A percentile compares a stretch with the other conserved stretches of the same genome.
Conservation (phyloP, 2,329 filamentous ascomycete genomes). For the Aphanocladium album region DNA sequence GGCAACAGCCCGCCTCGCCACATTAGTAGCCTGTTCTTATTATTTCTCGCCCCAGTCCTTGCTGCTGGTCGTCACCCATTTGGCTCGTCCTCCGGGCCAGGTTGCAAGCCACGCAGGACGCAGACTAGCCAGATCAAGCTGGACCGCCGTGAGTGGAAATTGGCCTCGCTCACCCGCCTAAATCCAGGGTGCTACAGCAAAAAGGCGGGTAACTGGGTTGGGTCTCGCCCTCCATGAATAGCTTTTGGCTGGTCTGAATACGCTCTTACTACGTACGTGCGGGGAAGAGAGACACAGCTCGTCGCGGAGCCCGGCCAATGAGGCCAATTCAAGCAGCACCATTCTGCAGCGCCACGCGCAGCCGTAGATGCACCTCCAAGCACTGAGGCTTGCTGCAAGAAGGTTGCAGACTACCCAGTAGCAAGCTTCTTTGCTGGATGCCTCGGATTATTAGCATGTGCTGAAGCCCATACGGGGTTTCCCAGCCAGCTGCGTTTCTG, state of each 20-base stretch:
- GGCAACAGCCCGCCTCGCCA: neutral
- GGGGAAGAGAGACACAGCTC: neutral
- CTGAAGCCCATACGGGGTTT: neutral
- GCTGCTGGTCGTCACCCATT: neutral
- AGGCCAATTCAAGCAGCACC: neutral
- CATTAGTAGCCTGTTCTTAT: neutral
- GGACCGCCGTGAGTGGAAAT: neutral
- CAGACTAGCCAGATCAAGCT: conserved; percentile 10
- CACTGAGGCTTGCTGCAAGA: neutral
- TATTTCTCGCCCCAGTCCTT: neutral
- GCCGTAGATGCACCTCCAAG: neutral
- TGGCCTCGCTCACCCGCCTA: neutral
- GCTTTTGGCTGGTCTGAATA: neutral
- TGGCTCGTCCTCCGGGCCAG: neutral
- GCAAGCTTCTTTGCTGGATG: neutral
- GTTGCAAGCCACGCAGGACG: neutral
- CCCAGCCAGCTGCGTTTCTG: neutral
- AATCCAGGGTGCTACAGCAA: neutral
- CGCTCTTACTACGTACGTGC: neutral
- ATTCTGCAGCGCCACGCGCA: neutral
- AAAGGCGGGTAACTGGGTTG: neutral
- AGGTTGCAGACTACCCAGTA: neutral
- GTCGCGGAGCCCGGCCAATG: neutral
- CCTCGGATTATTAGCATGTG: neutral
- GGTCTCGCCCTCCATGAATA: neutral